Conservation (phyloP, 2,329 filamentous ascomycete species). For the Penicillium thymicola region DNA sequence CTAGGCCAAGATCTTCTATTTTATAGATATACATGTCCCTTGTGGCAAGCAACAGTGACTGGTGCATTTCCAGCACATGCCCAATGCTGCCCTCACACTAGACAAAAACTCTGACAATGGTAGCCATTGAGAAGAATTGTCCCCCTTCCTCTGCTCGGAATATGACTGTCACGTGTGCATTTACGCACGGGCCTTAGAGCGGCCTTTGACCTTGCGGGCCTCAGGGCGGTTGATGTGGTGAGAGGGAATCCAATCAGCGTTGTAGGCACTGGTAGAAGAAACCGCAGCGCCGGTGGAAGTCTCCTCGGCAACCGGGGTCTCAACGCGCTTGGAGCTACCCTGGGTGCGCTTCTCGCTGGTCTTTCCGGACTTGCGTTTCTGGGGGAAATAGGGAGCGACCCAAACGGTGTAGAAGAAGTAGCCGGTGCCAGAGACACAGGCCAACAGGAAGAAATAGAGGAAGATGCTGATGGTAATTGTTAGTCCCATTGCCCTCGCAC, state of each 20-base stretch:
- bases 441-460: constrained; percentile 87
- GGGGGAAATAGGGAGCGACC: constrained; percentile 93
- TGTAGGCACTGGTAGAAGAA: constrained; percentile 71
- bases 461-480: constrained; percentile 67
- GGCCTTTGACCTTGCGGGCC: constrained; percentile 59
- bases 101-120: constrained; percentile 3
- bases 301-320: constrained; percentile 62
- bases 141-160: constrained; percentile 2
- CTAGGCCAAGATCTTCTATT: constrained; percentile 8
- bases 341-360: constrained; percentile 37
- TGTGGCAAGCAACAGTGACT: constrained; percentile 3
- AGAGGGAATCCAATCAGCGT: constrained; percentile 90
- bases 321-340: constrained; percentile 62
- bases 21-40: constrained; percentile 19
- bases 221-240: constrained; percentile 84
- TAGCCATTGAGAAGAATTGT: constrained; percentile 5
- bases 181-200: constrained; percentile 38
- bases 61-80: constrained; percentile 18
- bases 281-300: constrained; percentile 65
- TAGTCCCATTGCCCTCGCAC: constrained; percentile 14
- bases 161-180: constrained; percentile 5
- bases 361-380: constrained; percentile 50
- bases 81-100: background rate
- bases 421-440: constrained; percentile 71
- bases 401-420: constrained; percentile 99